Percentiles rank a stretch among this genome's conserved stretches.
These are phyloP conservation scores for Solanum clarkiae DNA, from an alignment of 257 asterid genomes.

Conservation along the genomic window DNA sequence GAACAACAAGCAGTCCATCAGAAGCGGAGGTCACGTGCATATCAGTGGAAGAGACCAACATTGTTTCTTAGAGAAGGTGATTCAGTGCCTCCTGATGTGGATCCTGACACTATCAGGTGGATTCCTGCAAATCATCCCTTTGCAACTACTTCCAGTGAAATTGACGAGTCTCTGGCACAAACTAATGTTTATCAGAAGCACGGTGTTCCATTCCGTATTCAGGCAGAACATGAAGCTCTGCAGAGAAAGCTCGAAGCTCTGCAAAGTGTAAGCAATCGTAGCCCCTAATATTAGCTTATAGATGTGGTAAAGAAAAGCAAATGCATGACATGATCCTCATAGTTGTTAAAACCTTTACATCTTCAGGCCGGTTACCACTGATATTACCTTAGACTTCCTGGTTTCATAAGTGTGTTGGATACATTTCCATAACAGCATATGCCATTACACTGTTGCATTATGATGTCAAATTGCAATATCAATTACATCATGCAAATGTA, in stretches of 20 bases:
- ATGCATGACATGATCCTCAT: background rate
- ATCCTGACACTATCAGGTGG: conserved; percentile 98
- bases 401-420: background rate
- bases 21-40: conserved; percentile 93
- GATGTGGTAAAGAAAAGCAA: background rate
- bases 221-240: conserved; percentile 96
- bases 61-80: conserved; percentile 93
- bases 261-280: conserved; percentile 54
- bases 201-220: conserved; percentile 93
- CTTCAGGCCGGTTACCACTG: background rate
- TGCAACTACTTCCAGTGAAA: conserved; percentile 92
- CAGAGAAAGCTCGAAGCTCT: conserved; percentile 91
- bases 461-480: background rate
- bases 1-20: conserved; percentile 76
- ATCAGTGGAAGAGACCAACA: conserved; percentile 99
- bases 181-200: conserved; percentile 83
- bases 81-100: conserved; percentile 86
- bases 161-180: conserved; percentile 90
- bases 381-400: background rate
- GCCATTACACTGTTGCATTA: background rate
- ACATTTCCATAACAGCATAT: background rate
- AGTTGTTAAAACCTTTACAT: background rate
- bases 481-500: background rate
- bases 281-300: background rate
- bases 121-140: conserved; percentile 98